A percentile compares a stretch with the other conserved stretches of the same genome.
Conservation (phyloP, 148 eudicot genomes). For the Fagopyrum homotropicum region DNA sequence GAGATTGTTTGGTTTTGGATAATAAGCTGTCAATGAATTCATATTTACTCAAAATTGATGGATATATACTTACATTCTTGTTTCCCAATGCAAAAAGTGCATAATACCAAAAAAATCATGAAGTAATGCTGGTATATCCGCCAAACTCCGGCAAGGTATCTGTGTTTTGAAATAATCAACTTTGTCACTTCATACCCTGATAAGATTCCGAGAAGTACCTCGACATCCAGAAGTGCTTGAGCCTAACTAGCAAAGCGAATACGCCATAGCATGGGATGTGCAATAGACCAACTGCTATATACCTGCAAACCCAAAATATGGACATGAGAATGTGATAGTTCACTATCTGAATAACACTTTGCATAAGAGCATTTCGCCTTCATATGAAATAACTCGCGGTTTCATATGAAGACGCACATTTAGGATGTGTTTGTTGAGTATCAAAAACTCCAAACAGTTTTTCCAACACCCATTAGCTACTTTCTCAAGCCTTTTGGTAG, state of each 20-base stretch:
- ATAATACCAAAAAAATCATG: background rate
- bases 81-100: background rate
- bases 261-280: slow-evolving; percentile 59
- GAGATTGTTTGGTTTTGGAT: background rate
- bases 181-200: slow-evolving; percentile 18
- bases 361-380: background rate
- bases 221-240: slow-evolving; percentile 47
- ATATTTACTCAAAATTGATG: background rate
- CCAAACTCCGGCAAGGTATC: no score
- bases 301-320: slow-evolving; percentile 37
- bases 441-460: no score
- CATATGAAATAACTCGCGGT: no score
- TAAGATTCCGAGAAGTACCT: slow-evolving; percentile 31
- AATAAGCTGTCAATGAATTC: background rate
- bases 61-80: background rate
- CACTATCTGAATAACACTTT: background rate
- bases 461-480: no score
- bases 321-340: background rate
- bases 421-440: no score
- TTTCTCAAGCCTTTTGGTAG: no score
- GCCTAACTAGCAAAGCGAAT: slow-evolving; percentile 38
- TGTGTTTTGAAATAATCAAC: background rate
- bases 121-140: background rate
- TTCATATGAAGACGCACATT: background rate
- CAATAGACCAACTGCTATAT: slow-evolving; percentile 46